Conservation (phyloP, 2,329 filamentous ascomycete genomes). For the Colletotrichum sp. region DNA sequence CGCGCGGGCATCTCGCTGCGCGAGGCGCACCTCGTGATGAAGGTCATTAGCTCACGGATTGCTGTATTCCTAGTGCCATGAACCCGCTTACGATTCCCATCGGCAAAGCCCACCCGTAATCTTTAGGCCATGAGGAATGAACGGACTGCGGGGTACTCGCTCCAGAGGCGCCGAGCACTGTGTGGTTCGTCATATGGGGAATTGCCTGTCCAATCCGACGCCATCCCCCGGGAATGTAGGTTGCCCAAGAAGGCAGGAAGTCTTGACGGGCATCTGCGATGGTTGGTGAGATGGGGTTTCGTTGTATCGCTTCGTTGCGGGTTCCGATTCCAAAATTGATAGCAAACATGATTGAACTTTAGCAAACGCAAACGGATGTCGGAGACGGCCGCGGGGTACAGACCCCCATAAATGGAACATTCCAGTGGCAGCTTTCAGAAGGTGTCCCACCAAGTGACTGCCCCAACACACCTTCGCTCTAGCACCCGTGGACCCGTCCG, state of each 20-base stretch:
- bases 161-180: not conserved
- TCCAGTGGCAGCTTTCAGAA: not conserved
- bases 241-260: slow-evolving; percentile 2
- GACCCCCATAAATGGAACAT: slow-evolving; percentile 7
- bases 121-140: not conserved
- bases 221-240: not conserved
- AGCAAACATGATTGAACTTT: not conserved
- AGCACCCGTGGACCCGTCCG: not conserved
- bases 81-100: slow-evolving; percentile 44
- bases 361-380: slow-evolving; percentile 12
- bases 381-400: slow-evolving; percentile 15
- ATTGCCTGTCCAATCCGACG: not conserved
- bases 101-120: slow-evolving; percentile 22
- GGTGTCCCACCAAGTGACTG: not conserved
- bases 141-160: slow-evolving; percentile 6
- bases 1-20: not conserved
- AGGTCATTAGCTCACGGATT: slow-evolving; percentile 15
- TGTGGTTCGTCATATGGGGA: slow-evolving; percentile 1
- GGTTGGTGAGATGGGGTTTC: not conserved
- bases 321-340: slow-evolving; percentile 2
- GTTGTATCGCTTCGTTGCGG: not conserved
- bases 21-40: not conserved
- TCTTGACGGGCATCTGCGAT: not conserved
- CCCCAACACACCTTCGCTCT: not conserved
- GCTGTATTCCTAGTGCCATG: slow-evolving; percentile 33